Evolutionary conservation across 768 basidiomycete species (phyloP), one percentile per base, ranked within the genome.

Genomic region (Galerina marginata): DNA sequence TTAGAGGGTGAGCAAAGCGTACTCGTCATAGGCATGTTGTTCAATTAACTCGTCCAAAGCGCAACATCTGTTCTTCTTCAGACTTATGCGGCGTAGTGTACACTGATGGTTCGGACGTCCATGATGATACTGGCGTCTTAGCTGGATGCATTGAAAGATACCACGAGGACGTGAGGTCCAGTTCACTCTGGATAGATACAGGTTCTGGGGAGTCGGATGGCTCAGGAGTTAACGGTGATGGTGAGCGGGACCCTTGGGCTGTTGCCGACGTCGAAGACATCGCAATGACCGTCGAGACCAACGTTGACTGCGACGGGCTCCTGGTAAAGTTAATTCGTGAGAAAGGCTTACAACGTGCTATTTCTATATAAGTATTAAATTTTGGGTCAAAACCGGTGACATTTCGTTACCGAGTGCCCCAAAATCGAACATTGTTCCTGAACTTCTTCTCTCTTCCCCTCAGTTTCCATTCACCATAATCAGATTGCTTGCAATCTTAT

Each of bases 21-120:
- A 92, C 90, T 91, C 89, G 63, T 90, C 89, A 71, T 89, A 92
- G 36, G 85, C 88, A 66, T 88, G 83, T 61, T 86, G 85, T 67
- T 91, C 87, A 55, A 92, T 83, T 48, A 92, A 77, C 68, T 93
- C 91, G 67, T 90, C 87, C 43, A 93, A 75, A 43, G n/a, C 82
- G 79, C 62, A 92, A 83, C 75, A 90, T 89, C 53, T 75, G 75
- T 23, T 82, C 78, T 48, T 81, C 78, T 39, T 83, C 86, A 51
- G 77, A 71, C 68, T 87, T 86, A 60, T 75, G 74, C 12, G 77
- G 70, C 16, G 76, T 59, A 45, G 76, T 66, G 56, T 77, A 77
- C 33, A 76, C 71, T 25, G 75, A 57, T 36, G 73, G 70, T 63
- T 81, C 80, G 33, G 73, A 68, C 48, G 79, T 76, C 85, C 84